A percentile compares a stretch with the other conserved stretches of the same genome.
Conservation (phyloP, 768 basidiomycete species). For the Amanita rubescens region DNA sequence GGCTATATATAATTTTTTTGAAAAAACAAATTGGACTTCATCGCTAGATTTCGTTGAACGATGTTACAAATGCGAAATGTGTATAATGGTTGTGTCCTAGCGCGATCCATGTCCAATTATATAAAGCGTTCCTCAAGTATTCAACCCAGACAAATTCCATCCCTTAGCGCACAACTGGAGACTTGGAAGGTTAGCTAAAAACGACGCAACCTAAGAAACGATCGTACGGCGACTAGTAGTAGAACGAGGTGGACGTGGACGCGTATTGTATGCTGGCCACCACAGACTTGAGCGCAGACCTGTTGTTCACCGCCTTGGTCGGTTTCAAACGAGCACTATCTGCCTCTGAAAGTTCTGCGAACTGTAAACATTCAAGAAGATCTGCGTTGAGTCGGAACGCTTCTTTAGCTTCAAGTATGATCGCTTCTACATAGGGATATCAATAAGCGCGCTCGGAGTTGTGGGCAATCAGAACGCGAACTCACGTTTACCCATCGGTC, state of each 20-base stretch:
- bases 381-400: slow-evolving; percentile 44
- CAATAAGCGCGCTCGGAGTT: too few relatives aligned
- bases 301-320: background rate
- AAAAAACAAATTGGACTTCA: background rate
- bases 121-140: too few relatives aligned
- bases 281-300: background rate
- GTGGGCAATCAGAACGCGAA: background rate
- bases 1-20: background rate
- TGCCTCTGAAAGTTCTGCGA: background rate
- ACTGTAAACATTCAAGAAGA: slow-evolving; percentile 33
- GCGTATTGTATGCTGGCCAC: background rate
- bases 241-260: background rate
- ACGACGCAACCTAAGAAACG: too few relatives aligned
- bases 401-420: slow-evolving; percentile 39
- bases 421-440: slow-evolving; percentile 26
- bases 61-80: background rate
- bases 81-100: too few relatives aligned
- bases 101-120: too few relatives aligned
- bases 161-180: too few relatives aligned
- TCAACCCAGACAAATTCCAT: too few relatives aligned
- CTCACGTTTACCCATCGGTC: background rate
- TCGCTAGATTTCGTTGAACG: background rate
- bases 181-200: too few relatives aligned
- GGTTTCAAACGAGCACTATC: background rate
- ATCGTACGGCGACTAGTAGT: background rate